A percentile compares a stretch with the other conserved stretches of the same genome.
Evolutionary conservation across 495 filamentous ascomycete genomes (phyloP).

Genomic region (Penicillium paradoxum): DNA sequence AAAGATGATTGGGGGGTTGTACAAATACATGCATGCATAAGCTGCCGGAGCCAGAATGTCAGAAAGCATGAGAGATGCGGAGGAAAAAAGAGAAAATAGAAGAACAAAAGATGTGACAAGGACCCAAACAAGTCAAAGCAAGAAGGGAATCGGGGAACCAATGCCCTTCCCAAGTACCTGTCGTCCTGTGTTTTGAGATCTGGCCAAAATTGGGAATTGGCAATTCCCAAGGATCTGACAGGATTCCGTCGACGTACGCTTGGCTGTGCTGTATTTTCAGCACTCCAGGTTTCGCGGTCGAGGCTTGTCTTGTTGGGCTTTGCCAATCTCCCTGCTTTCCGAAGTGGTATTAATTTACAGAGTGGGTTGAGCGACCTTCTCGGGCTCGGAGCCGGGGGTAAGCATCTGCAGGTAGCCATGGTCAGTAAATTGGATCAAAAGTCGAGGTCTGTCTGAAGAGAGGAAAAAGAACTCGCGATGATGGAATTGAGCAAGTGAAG

Average conservation of each 20-base stretch:
- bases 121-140: neutral
- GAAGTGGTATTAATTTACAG: conserved; percentile 35
- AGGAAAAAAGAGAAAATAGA: conserved; percentile 13
- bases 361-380: conserved; percentile 36
- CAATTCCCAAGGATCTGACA: neutral
- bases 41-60: conserved; percentile 33
- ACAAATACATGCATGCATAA: conserved; percentile 47
- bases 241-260: neutral
- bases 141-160: neutral
- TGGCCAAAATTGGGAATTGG: neutral
- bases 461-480: neutral
- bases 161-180: neutral
- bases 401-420: conserved; percentile 34
- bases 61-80: conserved; percentile 26
- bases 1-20: conserved; percentile 31
- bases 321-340: conserved; percentile 16
- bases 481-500: neutral
- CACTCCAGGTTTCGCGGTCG: neutral
- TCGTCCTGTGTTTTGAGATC: neutral
- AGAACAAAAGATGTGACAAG: conserved; percentile 13
- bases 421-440: conserved; percentile 12
- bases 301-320: conserved; percentile 6
- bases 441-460: neutral
- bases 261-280: neutral
- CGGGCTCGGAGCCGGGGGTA: conserved; percentile 35